Percentiles rank a stretch among this genome's conserved stretches.
These are phyloP conservation scores for Cardamine resedifolia DNA, from an alignment of 345 rosid species.

Conservation along the genomic window DNA sequence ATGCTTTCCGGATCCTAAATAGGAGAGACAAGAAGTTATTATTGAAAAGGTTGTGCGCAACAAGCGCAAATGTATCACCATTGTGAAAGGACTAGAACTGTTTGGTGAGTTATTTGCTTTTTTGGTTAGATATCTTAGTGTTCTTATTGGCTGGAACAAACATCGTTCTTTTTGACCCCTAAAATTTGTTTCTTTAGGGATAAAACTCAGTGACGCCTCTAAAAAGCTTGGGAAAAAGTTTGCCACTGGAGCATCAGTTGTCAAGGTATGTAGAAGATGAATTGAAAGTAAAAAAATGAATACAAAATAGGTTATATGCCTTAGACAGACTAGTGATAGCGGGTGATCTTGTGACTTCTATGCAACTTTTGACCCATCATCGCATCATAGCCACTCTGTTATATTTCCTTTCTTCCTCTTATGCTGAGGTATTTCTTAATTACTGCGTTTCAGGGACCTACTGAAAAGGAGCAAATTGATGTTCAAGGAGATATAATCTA, in stretches of 20 bases:
- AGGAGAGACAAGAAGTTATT: slow-evolving; percentile 91
- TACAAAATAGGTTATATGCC: not conserved
- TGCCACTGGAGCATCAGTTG: slow-evolving; percentile 97
- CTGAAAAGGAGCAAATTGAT: slow-evolving; percentile 96
- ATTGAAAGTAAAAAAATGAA: not conserved
- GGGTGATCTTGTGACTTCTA: not conserved
- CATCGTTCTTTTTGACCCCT: slow-evolving; percentile 19
- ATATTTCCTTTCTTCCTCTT: not conserved
- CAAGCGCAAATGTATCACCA: slow-evolving; percentile 92
- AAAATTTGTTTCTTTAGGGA: slow-evolving; percentile 47
- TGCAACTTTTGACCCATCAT: not conserved
- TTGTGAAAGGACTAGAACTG: slow-evolving; percentile 87
- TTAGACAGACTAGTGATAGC: not conserved
- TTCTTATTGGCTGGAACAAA: slow-evolving; percentile 1
- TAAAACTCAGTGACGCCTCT: slow-evolving; percentile 91
- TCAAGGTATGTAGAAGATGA: slow-evolving; percentile 59
- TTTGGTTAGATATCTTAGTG: not conserved
- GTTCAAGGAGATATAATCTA: slow-evolving; percentile 96
- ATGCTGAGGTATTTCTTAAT: not conserved
- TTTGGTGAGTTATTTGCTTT: slow-evolving; percentile 61
- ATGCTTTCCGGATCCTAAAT: not conserved
- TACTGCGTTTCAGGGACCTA: slow-evolving; percentile 68
- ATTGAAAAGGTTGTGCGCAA: slow-evolving; percentile 89
- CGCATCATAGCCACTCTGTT: not conserved
- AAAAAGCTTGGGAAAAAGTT: slow-evolving; percentile 96